Evolutionary conservation across 768 basidiomycete genomes (phyloP), one percentile per base, ranked within the genome.

Genomic region (Phlebiopsis flavidoalba): DNA sequence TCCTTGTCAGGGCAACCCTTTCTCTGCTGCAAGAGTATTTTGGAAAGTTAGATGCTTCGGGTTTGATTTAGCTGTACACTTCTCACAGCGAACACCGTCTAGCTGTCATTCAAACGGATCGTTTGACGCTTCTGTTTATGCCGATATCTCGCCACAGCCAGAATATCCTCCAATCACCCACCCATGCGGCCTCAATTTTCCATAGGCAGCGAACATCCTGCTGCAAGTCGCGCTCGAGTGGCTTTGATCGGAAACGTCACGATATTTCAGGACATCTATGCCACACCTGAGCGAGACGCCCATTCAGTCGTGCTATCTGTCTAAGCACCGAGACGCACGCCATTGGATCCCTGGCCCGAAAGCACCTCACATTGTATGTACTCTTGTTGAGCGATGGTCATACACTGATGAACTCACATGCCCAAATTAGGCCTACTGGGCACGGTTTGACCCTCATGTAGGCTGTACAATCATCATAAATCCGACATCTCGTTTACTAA

Each of bases 1-100:
- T 17, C 33, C 11, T 26, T 49, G 17, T 49, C 67, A 80, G 81
- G 74, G 10, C 72, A 77, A 62, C 79, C 82, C 0, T 82, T 82
- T 66, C 70, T 78, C 5, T n/a, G n/a, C 71, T 84, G 52, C 81
- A 81, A 66, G 82, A 83, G 68, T 84, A 83, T 65, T 83, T 82
- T 63, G 81, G 81, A 48, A 75, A 73, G 71, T 75, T 60, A 21
- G 31, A 7, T 33, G 14, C 72, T 70, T 71, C 57, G 36, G 54
- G 8, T 45, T n/a, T 45, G 50, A 40, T 19, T n/a, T 26, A n/a
- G 6, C 3, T 31, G 6, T 12, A 24, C 12, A 24, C 21, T 22
- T 11, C 26, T 61, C 52, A 56, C 58, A n/a, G n/a, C 37, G 35
- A 53, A 57, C 60, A 14, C 19, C 47, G 15, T 53, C 19, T 64